A percentile compares a stretch with the other conserved stretches of the same genome.
Conservation (phyloP, 2,329 filamentous ascomycete genomes). For the Diaporthe aspalathi region DNA sequence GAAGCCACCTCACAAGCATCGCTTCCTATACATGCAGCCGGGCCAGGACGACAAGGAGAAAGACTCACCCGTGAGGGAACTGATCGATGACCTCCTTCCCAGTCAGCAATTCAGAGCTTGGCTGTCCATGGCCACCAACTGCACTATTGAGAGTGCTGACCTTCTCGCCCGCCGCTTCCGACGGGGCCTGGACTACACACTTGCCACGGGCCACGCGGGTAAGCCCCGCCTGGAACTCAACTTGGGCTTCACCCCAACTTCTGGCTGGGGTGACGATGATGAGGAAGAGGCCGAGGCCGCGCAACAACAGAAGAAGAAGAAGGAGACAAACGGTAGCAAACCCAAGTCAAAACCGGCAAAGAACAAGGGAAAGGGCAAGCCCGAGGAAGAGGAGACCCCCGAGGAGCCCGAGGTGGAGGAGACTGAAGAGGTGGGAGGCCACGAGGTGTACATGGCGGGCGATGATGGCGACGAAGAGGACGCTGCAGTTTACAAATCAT, state of each 20-base stretch:
- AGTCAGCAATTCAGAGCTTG: constrained; percentile 89
- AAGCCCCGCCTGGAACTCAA: constrained; percentile 88
- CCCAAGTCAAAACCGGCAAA: constrained; percentile 47
- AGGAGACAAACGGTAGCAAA: constrained; percentile 46
- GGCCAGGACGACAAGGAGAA: constrained; percentile 53
- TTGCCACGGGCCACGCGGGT: constrained; percentile 85
- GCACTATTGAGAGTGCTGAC: constrained; percentile 78
- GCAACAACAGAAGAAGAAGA: constrained; percentile 48
- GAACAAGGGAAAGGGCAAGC: constrained; percentile 49
- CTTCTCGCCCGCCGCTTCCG: constrained; percentile 89
- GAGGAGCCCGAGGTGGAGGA: constrained; percentile 45
- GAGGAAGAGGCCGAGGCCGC: constrained; percentile 60
- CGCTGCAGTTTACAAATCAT: constrained; percentile 87
- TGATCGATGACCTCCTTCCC: constrained; percentile 85
- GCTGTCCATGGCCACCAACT: constrained; percentile 84
- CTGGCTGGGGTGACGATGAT: constrained; percentile 83
- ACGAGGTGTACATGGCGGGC: constrained; percentile 94
- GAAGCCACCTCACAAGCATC: constrained; percentile 92
- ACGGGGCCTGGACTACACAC: constrained; percentile 87
- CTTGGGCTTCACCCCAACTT: constrained; percentile 84
- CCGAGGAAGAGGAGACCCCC: constrained; percentile 45
- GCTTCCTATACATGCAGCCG: constrained; percentile 83
- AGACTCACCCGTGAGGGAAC: constrained; percentile 75
- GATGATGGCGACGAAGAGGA: constrained; percentile 75
- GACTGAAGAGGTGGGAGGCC: constrained; percentile 74